Conservation (phyloP, 1,284 basidiomycete species). For the Tylopilus orsonianus region DNA sequence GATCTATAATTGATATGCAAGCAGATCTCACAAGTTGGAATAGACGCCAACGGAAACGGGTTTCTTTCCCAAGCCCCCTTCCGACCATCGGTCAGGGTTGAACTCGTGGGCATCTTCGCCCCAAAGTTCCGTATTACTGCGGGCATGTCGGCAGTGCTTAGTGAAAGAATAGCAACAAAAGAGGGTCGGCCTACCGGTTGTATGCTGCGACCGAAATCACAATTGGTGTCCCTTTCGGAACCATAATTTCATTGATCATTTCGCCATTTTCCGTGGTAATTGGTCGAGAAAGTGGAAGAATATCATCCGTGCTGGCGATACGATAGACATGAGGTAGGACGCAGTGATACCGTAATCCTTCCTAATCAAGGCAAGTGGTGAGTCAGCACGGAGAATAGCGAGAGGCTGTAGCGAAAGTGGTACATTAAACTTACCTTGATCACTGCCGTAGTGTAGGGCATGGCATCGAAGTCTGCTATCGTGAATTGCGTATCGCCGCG, state of each 20-base stretch:
- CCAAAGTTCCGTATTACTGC: no score
- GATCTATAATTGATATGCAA: not conserved
- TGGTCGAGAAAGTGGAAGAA: constrained; percentile 45
- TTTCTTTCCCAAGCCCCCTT: no score
- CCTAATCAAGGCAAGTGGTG: constrained; percentile 24
- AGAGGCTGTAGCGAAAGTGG: no score
- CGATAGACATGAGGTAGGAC: constrained; percentile 35
- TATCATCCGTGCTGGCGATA: constrained; percentile 40
- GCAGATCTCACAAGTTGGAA: constrained; percentile 39
- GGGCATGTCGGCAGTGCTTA: no score
- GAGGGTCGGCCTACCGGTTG: not conserved
- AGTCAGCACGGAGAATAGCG: no score
- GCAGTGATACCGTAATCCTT: constrained; percentile 41
- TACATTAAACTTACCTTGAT: constrained; percentile 42
- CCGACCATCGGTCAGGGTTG: no score
- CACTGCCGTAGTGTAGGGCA: constrained; percentile 51
- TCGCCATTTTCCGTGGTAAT: constrained; percentile 38
- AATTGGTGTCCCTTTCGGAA: constrained; percentile 37
- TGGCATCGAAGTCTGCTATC: constrained; percentile 46
- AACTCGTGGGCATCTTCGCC: no score
- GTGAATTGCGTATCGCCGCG: constrained; percentile 44
- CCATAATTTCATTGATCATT: constrained; percentile 34
- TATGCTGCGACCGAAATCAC: constrained; percentile 31
- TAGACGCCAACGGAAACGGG: no score
- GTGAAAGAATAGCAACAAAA: not conserved